phyloP scores from a whole-genome alignment of 2,329 filamentous ascomycete genomes.

The Metarhizium robertsii region DNA sequence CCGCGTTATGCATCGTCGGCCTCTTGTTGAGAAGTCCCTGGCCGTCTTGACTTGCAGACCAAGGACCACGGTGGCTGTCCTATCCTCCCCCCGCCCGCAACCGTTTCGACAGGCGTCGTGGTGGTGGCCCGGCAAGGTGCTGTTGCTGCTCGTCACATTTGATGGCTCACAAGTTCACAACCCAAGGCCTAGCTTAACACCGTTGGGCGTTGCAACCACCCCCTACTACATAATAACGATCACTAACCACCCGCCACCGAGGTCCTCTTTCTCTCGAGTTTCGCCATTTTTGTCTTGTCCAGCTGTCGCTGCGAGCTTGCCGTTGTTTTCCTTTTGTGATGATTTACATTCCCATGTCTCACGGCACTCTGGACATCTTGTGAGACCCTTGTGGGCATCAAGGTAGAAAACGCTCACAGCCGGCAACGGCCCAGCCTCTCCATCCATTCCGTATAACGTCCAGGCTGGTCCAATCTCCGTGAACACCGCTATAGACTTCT shows the following conservation, averaged over 20 bases:
- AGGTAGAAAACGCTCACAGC: constrained; percentile 17
- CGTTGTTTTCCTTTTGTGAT: no score
- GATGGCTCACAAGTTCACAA: background rate
- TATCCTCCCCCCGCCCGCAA: background rate
- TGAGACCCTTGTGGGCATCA: background rate
- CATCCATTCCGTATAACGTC: no score
- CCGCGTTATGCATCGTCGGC: constrained; percentile 1
- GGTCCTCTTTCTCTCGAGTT: constrained; percentile 27
- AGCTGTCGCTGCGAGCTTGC: constrained; percentile 20
- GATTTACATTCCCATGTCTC: constrained; percentile 10
- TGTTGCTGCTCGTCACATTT: background rate
- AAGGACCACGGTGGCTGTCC: background rate
- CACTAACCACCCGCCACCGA: constrained; percentile 33
- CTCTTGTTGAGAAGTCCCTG: background rate
- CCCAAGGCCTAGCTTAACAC: background rate
- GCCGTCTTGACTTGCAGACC: background rate
- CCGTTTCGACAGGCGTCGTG: background rate
- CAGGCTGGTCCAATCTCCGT: background rate
- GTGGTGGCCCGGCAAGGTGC: background rate
- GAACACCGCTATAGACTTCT: background rate
- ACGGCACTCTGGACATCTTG: constrained; percentile 11
- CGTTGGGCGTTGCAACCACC: background rate
- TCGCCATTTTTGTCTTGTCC: constrained; percentile 28
- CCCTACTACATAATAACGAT: constrained; percentile 35
- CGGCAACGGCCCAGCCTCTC: constrained; percentile 27